Evolutionary conservation across 2,329 filamentous ascomycete species (phyloP), one percentile per base, ranked within the genome.

Genomic region (Simplicillium aogashimaense): DNA sequence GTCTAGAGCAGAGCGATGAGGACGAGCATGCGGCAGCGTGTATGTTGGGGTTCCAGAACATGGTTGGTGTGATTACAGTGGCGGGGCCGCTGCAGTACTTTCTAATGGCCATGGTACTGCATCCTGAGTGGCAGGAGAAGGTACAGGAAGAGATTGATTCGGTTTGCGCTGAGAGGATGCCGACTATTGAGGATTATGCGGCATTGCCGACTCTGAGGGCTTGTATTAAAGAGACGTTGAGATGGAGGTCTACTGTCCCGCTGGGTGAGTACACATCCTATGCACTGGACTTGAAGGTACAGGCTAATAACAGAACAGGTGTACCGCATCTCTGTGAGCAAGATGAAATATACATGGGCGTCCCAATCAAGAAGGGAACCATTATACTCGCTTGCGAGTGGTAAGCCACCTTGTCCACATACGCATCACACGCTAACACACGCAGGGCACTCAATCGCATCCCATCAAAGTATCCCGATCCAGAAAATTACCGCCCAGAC

Each of bases 401-500:
- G 68, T 70, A 47, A 49, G 59, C 47, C 7, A 4, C 34, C 5
- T 12, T 18, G 11, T 12, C 13, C 34, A 35, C 16, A 4, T 12
- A 15, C 14, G 7, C 32, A 18, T 30, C 20, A 25, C 36, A 18
- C 35, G 9, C 17, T 12, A 28, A 31, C 7, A 18, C 40, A 7
- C n/a, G 31, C 12, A 41, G 30, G 37, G 25, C 15, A 35, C 71
- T 80, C 53, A 72, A 76, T 53, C 72, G 75, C 34, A 74, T 81
- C 45, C 65, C 70, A 2, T 59, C 58, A 29, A 72, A 68, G 41
- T 83, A 83, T 50, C 76, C 76, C 2, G 72, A 81, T 49, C 72
- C 76, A n/a, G 76, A 83, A 36, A 67, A 59, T 47, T 83, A 70
- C 59, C 70, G 66, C 20, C 78, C 79, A 0, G 76, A 80, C 48